Percentiles rank a stretch among this genome's conserved stretches.
Evolutionary conservation across 176 grass and related monocot genomes (phyloP).

Genomic region (Triticum urartu): DNA sequence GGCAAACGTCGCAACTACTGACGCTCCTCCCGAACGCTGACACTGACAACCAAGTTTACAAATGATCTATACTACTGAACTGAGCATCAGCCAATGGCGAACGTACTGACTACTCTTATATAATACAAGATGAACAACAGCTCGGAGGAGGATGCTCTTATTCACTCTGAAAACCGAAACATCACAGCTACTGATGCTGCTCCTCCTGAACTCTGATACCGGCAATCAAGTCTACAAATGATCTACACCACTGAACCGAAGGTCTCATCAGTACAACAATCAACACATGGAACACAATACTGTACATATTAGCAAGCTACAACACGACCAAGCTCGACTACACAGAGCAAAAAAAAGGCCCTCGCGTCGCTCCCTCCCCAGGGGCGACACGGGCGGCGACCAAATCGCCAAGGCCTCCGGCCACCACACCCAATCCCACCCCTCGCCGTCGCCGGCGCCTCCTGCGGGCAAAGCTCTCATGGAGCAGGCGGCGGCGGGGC

Average conservation of each 20-base stretch:
- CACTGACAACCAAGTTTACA: not conserved
- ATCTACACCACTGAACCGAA: not conserved
- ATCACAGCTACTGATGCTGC: not conserved
- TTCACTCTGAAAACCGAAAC: not conserved
- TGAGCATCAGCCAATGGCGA: not conserved
- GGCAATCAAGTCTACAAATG: not conserved
- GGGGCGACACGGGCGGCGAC: too few relatives aligned
- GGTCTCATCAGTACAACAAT: not conserved
- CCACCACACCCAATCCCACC: too few relatives aligned
- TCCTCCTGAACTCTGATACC: not conserved
- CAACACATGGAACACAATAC: not conserved
- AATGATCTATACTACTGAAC: not conserved
- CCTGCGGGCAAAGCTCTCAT: too few relatives aligned
- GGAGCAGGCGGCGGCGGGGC: too few relatives aligned
- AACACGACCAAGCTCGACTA: too few relatives aligned
- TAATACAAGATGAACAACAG: not conserved
- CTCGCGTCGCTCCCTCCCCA: too few relatives aligned
- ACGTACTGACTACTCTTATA: not conserved
- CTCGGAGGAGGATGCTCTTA: not conserved
- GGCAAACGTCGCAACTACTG: not conserved
- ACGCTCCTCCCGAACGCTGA: not conserved
- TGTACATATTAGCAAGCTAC: too few relatives aligned
- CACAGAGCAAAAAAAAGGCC: too few relatives aligned
- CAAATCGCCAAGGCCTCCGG: too few relatives aligned
- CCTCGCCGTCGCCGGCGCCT: too few relatives aligned